Evolutionary conservation across 192 early-diverging fungal genomes (phyloP).

Genomic region (Podila horticola): DNA sequence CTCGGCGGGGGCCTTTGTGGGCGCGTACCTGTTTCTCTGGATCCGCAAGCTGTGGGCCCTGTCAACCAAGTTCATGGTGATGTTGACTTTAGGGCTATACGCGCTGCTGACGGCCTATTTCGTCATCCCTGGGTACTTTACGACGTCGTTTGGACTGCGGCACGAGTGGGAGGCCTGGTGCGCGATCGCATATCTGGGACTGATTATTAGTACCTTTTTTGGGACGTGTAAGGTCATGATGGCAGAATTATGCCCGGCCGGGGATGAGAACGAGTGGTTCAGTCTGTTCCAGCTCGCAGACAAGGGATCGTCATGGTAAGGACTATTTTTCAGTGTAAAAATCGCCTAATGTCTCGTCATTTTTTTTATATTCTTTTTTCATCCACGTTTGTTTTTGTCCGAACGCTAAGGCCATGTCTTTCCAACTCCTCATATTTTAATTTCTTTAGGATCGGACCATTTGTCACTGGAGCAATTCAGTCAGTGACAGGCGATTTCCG

Average conservation of each 20-base stretch:
- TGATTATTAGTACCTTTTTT: constrained; percentile 57
- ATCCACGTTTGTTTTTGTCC: not conserved
- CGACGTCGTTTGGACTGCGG: constrained; percentile 47
- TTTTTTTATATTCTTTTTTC: too few species aligned
- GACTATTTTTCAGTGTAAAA: too few species aligned
- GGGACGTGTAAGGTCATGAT: constrained; percentile 64
- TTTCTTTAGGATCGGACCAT: constrained; percentile 67
- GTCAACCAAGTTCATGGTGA: constrained; percentile 57
- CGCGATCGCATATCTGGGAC: constrained; percentile 50
- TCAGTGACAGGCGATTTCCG: constrained; percentile 57
- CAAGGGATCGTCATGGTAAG: constrained; percentile 64
- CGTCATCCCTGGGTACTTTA: constrained; percentile 56
- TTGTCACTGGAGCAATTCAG: constrained; percentile 74
- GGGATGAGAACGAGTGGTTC: constrained; percentile 73
- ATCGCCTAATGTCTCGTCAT: too few species aligned
- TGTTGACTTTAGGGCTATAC: constrained; percentile 53
- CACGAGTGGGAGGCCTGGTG: constrained; percentile 50
- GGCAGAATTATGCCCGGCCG: constrained; percentile 67
- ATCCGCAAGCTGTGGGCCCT: constrained; percentile 56
- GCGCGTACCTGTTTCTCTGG: constrained; percentile 58
- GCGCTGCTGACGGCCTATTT: constrained; percentile 60
- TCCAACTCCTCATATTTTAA: not conserved
- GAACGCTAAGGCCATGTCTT: not conserved
- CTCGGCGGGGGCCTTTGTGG: constrained; percentile 57
- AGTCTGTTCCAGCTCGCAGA: constrained; percentile 69